Evolutionary conservation across 495 filamentous ascomycete species (phyloP).

Genomic region (Niebla homalea): DNA sequence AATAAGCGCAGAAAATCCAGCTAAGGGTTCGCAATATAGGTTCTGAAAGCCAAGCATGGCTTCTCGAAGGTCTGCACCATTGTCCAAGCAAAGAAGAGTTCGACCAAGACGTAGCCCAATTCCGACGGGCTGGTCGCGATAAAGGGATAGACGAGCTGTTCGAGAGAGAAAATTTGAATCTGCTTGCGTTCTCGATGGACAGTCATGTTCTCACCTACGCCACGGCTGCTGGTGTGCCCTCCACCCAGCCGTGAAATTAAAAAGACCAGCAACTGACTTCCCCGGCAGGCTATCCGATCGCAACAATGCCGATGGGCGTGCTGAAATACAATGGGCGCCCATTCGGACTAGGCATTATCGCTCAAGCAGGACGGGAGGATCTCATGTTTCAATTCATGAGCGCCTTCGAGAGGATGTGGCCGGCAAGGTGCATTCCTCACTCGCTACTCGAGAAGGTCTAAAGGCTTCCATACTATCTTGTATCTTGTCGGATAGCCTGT

Average conservation of each 20-base stretch:
- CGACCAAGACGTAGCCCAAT: slow-evolving; percentile 7
- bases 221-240: slow-evolving; percentile 18
- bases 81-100: slow-evolving; percentile 8
- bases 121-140: slow-evolving; percentile 5
- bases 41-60: slow-evolving; percentile 15
- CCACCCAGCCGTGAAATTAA: background rate
- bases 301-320: slow-evolving; percentile 1
- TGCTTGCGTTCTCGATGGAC: slow-evolving; percentile 23
- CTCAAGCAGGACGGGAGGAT: background rate
- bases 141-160: slow-evolving; percentile 15
- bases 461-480: no score
- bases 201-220: slow-evolving; percentile 20
- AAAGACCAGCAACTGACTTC: background rate
- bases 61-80: slow-evolving; percentile 15
- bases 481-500: no score
- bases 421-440: background rate
- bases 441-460: no score
- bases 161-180: slow-evolving; percentile 12
- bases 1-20: background rate
- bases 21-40: slow-evolving; percentile 2
- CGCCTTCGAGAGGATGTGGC: background rate
- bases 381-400: slow-evolving; percentile 2
- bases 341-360: background rate
- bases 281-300: background rate
- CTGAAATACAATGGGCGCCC: background rate